Evolutionary conservation across 371 early-diverging fungal species (phyloP), one percentile per base, ranked within the genome.

Genomic region (Haplosporangium sp.): DNA sequence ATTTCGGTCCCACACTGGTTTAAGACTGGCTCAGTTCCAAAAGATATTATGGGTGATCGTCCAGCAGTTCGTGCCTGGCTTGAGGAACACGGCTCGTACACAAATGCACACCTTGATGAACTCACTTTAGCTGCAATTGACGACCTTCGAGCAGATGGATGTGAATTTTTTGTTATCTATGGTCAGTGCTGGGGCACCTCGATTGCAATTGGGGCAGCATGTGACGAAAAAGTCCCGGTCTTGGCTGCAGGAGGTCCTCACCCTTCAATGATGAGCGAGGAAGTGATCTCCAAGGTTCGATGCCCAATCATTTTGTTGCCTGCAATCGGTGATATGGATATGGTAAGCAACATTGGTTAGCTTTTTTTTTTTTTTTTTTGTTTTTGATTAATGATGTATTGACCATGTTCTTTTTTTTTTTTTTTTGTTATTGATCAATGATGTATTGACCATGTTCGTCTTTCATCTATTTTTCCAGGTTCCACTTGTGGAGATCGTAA

Each of bases 171-270:
- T 39, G 69, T 71, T 37, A 61, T 79, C 35, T 52, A 77, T 61
- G 81, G 81, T 17, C 77, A 76, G 37, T 79, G 81, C 64, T 79
- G 76, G 81, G 81, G 81, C 15, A 39, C 61, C 17, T 17, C 61
- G 39, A 77, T 79, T 56, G 38, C 71, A 2, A 61, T 48, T 15
- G 40, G 55, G 48, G 72, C 64, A n/a, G 67, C 56, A 42, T 62
- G 67, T 13, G 77, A 79, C 19, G 70, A 67, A 8, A 52, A 50
- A 2, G 37, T 20, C 3, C 61, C 61, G 17, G 57, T 79, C 68
- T 44, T 57, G 45, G 60, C 69, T 0, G 71, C 59, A 2, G 81
- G 76, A 2, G 67, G 71, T 11, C 61, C 66, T 45, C 81, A 79
- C 60, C 81, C 81, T 27, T 67, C 71, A 34, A 58, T 74, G n/a